A percentile compares a stretch with the other conserved stretches of the same genome.
Evolutionary conservation across 345 rosid genomes (phyloP).

Genomic region (Linum tenue): DNA sequence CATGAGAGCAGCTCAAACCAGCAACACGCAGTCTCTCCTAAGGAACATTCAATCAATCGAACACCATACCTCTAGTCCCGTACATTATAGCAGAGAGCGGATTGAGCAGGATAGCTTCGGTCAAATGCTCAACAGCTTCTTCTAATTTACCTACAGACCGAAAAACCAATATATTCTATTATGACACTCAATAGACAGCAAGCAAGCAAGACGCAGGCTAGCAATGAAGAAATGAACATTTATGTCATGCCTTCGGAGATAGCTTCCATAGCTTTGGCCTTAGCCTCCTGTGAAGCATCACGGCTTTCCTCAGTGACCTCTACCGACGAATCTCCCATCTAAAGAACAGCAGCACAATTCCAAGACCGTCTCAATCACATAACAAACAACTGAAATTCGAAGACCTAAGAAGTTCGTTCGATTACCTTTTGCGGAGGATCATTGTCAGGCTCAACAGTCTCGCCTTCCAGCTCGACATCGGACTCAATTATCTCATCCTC

Average conservation of each 20-base stretch:
- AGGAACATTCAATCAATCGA: background rate
- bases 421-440: conserved; percentile 91
- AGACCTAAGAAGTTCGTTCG: background rate
- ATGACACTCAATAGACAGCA: background rate
- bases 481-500: conserved; percentile 90
- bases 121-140: conserved; percentile 69
- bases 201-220: background rate
- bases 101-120: conserved; percentile 71
- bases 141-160: conserved; percentile 53
- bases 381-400: background rate
- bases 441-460: conserved; percentile 77
- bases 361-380: background rate
- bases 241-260: conserved; percentile 54
- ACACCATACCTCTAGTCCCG: conserved; percentile 62
- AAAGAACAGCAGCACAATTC: background rate
- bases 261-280: conserved; percentile 80
- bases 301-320: conserved; percentile 89
- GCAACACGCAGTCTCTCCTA: background rate
- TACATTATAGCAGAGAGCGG: conserved; percentile 90
- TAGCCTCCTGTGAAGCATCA: conserved; percentile 71
- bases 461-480: conserved; percentile 89
- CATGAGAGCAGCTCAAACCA: background rate
- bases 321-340: conserved; percentile 78
- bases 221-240: background rate
- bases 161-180: background rate